phyloP scores from a whole-genome alignment of 768 basidiomycete genomes.

The Hygrophoropsis aurantiaca region DNA sequence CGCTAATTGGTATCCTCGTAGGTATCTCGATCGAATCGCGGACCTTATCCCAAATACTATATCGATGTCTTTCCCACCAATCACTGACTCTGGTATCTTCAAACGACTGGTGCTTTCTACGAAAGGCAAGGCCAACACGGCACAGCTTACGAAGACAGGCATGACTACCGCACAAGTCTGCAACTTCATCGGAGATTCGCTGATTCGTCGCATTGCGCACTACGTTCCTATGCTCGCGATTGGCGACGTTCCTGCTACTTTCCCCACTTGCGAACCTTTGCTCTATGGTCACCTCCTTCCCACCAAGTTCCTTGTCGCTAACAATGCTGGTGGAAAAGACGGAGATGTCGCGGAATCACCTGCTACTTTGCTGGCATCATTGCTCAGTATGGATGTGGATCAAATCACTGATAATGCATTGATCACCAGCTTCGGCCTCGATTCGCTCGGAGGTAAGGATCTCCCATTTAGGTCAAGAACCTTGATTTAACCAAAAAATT shows the following conservation, averaged over 20 bases:
- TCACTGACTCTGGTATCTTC: constrained; percentile 33
- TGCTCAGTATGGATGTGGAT: constrained; percentile 24
- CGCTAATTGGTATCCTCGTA: constrained; percentile 6
- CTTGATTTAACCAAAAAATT: neutral
- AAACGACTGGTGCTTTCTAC: constrained; percentile 28
- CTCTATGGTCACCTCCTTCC: constrained; percentile 23
- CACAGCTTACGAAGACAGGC: constrained; percentile 28
- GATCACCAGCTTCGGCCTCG: constrained; percentile 23
- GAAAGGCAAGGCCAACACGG: constrained; percentile 26
- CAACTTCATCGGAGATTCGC: constrained; percentile 30
- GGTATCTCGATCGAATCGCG: constrained; percentile 32
- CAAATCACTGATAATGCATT: constrained; percentile 28
- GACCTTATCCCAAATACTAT: constrained; percentile 30
- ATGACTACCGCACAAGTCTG: constrained; percentile 32
- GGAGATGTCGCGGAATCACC: constrained; percentile 17
- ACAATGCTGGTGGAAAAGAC: constrained; percentile 11
- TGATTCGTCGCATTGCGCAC: constrained; percentile 27
- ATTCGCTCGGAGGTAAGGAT: constrained; percentile 20
- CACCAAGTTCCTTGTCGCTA: constrained; percentile 17
- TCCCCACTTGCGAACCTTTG: constrained; percentile 25
- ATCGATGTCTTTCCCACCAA: constrained; percentile 33
- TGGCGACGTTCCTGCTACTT: constrained; percentile 22
- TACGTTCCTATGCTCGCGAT: constrained; percentile 29
- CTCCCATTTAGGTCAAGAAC: neutral
- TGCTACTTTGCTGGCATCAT: constrained; percentile 20